phyloP scores from a whole-genome alignment of 2,329 filamentous ascomycete genomes.

The Didymella segeticola region DNA sequence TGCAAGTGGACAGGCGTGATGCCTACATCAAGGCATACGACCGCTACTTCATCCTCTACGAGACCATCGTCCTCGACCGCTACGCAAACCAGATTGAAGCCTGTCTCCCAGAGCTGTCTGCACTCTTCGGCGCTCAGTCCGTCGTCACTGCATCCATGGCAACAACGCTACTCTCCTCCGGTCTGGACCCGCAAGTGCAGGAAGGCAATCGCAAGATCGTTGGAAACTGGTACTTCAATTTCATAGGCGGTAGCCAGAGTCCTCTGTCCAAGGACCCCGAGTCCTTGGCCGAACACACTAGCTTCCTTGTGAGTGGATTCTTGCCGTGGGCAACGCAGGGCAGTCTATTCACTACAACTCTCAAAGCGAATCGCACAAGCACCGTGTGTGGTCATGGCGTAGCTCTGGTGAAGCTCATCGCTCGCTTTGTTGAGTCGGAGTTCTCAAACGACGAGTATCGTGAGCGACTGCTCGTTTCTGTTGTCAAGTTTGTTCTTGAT shows the following conservation, averaged over 20 bases:
- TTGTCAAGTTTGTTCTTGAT: slow-evolving; percentile 48
- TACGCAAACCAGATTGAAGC: slow-evolving; percentile 58
- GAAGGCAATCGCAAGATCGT: slow-evolving; percentile 56
- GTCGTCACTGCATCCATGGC: slow-evolving; percentile 51
- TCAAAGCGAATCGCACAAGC: slow-evolving; percentile 38
- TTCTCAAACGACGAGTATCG: slow-evolving; percentile 15
- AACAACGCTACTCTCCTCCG: slow-evolving; percentile 51
- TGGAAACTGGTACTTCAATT: slow-evolving; percentile 54
- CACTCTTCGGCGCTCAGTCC: slow-evolving; percentile 45
- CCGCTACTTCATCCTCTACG: slow-evolving; percentile 54
- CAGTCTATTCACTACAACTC: slow-evolving; percentile 50
- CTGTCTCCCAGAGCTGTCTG: slow-evolving; percentile 53
- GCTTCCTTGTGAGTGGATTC: slow-evolving; percentile 51
- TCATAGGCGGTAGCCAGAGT: slow-evolving; percentile 18
- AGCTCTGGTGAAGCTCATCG: slow-evolving; percentile 46
- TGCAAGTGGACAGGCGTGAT: slow-evolving; percentile 22
- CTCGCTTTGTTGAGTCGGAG: slow-evolving; percentile 33
- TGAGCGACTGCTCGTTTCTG: slow-evolving; percentile 32
- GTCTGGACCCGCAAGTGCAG: slow-evolving; percentile 51
- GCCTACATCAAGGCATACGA: slow-evolving; percentile 47
- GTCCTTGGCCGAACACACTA: slow-evolving; percentile 27
- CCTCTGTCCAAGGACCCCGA: slow-evolving; percentile 5
- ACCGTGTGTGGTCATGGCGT: slow-evolving; percentile 52
- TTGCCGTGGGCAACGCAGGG: slow-evolving; percentile 58
- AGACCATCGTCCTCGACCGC: slow-evolving; percentile 57